Percentiles rank a stretch among this genome's conserved stretches.
phyloP scores from a whole-genome alignment of 1,139 yeast genomes.

The Suhomyces bribrorum region DNA sequence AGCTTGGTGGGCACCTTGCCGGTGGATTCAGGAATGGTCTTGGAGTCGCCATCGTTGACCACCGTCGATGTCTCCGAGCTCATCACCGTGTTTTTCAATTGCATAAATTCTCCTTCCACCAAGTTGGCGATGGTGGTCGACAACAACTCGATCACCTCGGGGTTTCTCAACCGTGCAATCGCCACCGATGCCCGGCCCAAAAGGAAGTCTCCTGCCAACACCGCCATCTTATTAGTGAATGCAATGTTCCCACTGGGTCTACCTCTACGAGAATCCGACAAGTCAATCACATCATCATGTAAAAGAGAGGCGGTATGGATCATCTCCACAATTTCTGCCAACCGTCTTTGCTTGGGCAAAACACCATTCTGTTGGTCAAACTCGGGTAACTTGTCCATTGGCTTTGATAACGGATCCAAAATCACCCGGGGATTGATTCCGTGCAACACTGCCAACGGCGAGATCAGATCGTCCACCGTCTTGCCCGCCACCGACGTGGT shows the following conservation, averaged over 20 bases:
- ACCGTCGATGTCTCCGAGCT: conserved; percentile 45
- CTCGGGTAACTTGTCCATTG: conserved; percentile 70
- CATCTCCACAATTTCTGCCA: conserved; percentile 98
- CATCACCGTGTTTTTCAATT: conserved; percentile 85
- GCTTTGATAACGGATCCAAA: conserved; percentile 79
- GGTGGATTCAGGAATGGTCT: conserved; percentile 58
- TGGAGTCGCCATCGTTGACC: conserved; percentile 51
- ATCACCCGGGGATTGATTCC: conserved; percentile 84
- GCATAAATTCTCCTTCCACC: conserved; percentile 99
- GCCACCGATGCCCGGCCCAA: conserved; percentile 97
- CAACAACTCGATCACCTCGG: conserved; percentile 94
- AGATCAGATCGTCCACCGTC: conserved; percentile 58
- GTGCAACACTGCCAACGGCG: conserved; percentile 81
- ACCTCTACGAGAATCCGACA: conserved; percentile 87
- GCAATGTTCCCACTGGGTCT: conserved; percentile 91
- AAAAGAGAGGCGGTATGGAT: conserved; percentile 95
- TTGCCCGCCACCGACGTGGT: conserved; percentile 54
- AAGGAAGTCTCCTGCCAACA: conserved; percentile 92
- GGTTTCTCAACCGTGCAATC: conserved; percentile 86
- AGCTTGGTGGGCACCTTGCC: conserved; percentile 61
- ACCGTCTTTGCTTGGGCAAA: conserved; percentile 87
- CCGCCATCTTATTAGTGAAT: conserved; percentile 96
- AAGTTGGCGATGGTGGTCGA: conserved; percentile 95
- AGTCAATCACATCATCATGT: conserved; percentile 97
- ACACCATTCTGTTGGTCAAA: conserved; percentile 67